These are phyloP conservation scores for Meripilus lineatus DNA, from an alignment of 1,284 basidiomycete genomes.

Conservation along the genomic window DNA sequence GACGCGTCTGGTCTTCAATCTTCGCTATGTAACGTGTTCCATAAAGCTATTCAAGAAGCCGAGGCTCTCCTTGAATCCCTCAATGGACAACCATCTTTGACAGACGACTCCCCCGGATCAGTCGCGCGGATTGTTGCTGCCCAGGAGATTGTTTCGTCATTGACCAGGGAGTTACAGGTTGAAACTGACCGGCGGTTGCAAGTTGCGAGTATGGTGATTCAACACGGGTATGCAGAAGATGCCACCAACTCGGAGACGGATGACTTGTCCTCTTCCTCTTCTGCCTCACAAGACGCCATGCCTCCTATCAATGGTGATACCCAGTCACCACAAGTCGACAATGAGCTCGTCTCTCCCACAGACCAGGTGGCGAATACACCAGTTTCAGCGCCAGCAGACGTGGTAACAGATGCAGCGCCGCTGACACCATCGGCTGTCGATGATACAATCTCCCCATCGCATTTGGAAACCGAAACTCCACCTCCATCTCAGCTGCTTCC, in stretches of 20 bases:
- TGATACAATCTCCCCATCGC: too few relatives aligned
- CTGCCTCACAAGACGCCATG: too few relatives aligned
- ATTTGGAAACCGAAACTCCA: too few relatives aligned
- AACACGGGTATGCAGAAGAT: constrained; percentile 13
- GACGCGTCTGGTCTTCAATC: constrained; percentile 11
- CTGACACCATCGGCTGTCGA: too few relatives aligned
- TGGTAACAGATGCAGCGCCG: too few relatives aligned
- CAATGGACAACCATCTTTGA: constrained; percentile 30
- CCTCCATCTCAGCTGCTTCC: too few relatives aligned
- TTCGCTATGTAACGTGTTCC: constrained; percentile 24
- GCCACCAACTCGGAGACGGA: background rate
- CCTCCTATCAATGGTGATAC: background rate
- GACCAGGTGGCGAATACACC: too few relatives aligned
- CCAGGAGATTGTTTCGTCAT: constrained; percentile 51
- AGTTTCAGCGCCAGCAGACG: too few relatives aligned
- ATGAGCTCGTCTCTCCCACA: too few relatives aligned
- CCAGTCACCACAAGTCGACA: background rate
- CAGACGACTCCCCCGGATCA: constrained; percentile 18
- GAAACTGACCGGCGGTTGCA: constrained; percentile 59
- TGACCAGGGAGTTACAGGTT: constrained; percentile 60
- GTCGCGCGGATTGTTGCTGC: constrained; percentile 57
- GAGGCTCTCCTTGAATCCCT: constrained; percentile 42
- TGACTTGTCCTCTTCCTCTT: too few relatives aligned
- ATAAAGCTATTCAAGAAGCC: constrained; percentile 43
- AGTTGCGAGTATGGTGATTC: constrained; percentile 35